Evolutionary conservation across 2,329 filamentous ascomycete species (phyloP).

Genomic region (Lasiodiplodia gonubiensis): DNA sequence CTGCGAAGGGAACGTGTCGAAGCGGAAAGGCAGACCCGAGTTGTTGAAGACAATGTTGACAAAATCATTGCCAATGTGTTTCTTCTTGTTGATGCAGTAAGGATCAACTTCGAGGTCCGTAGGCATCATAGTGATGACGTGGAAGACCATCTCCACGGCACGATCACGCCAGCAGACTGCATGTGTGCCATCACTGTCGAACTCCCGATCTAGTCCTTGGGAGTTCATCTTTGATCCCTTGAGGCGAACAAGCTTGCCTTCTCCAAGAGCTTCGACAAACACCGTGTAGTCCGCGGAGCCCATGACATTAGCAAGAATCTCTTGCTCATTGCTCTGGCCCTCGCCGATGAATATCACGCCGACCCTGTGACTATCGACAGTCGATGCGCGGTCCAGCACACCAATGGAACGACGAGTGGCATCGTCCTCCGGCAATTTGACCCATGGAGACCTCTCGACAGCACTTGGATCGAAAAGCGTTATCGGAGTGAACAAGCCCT

Average conservation of each 20-base stretch:
- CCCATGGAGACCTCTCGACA: constrained; percentile 60
- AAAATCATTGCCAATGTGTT: constrained; percentile 95
- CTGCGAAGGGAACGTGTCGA: constrained; percentile 89
- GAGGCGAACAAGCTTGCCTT: constrained; percentile 70
- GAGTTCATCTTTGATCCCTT: constrained; percentile 89
- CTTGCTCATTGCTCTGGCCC: constrained; percentile 78
- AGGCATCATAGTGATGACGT: constrained; percentile 97
- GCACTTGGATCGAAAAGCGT: constrained; percentile 33
- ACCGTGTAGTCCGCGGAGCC: constrained; percentile 88
- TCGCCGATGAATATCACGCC: constrained; percentile 93
- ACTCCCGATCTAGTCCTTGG: constrained; percentile 81
- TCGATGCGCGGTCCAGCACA: constrained; percentile 84
- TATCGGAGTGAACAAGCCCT: constrained; percentile 69
- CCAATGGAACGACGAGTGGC: constrained; percentile 75
- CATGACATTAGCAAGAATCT: constrained; percentile 84
- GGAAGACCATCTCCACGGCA: constrained; percentile 93
- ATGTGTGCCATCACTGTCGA: constrained; percentile 81
- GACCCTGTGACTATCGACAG: constrained; percentile 93
- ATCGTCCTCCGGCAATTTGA: constrained; percentile 76
- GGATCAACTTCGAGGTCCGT: constrained; percentile 79
- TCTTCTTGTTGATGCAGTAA: constrained; percentile 80
- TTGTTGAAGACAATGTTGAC: constrained; percentile 99
- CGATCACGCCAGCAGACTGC: constrained; percentile 94
- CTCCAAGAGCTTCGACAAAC: constrained; percentile 82
- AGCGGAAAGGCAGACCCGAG: constrained; percentile 85